These are phyloP conservation scores for Helminthosporium solani DNA, from an alignment of 2,329 filamentous ascomycete genomes.

Conservation along the genomic window DNA sequence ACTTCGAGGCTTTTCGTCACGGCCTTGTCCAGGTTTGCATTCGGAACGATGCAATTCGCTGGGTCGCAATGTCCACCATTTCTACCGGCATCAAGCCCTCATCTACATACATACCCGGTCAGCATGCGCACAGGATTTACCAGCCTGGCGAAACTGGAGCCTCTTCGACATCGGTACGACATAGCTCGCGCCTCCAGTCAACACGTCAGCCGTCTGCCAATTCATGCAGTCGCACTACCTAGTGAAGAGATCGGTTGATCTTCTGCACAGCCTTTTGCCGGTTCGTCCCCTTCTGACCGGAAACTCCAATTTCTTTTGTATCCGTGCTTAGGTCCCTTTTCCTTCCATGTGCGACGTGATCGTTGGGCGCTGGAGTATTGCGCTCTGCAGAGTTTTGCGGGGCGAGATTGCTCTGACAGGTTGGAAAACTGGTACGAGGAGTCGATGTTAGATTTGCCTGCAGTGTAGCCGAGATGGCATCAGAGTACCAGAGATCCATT, in stretches of 20 bases:
- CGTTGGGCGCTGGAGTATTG: neutral
- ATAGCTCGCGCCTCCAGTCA: no score
- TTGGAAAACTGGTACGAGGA: slow-evolving; percentile 14
- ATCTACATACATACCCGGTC: slow-evolving; percentile 12
- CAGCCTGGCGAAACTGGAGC: no score
- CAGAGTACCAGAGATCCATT: neutral
- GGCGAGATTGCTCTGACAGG: slow-evolving; percentile 16
- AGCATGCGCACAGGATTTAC: no score
- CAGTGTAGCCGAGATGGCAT: neutral
- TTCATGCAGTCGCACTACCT: no score
- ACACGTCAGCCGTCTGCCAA: no score
- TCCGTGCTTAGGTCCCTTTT: no score
- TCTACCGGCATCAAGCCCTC: slow-evolving; percentile 24
- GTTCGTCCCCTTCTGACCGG: neutral
- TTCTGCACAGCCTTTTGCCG: neutral
- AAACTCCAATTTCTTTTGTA: neutral
- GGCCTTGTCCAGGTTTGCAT: neutral
- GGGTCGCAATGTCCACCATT: slow-evolving; percentile 14
- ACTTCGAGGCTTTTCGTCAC: no score
- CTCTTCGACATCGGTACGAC: no score
- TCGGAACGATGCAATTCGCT: slow-evolving; percentile 2
- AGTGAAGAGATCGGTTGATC: neutral
- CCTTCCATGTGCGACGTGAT: slow-evolving; percentile 1
- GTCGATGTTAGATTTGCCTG: neutral
- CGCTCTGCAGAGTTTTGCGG: slow-evolving; percentile 21